Evolutionary conservation across 768 basidiomycete species (phyloP), one percentile per base, ranked within the genome.

Genomic region (Panaeolus cyanescens): DNA sequence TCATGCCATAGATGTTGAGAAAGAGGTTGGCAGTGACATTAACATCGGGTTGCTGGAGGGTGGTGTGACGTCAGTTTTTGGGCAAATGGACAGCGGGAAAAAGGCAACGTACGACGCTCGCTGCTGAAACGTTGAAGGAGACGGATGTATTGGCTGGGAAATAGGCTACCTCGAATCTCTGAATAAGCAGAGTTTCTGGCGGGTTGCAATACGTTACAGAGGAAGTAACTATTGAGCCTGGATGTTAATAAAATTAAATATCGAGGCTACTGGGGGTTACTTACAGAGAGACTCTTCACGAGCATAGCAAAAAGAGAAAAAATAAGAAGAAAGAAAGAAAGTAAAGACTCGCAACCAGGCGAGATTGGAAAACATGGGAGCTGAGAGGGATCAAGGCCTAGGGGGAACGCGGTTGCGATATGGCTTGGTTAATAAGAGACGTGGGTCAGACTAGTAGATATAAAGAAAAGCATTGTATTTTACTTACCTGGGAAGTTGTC

Each of bases 141-240:
- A 95, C 80, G 32, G 92, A 93, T 22, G 86, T 75, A 69, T 93
- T 93, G 62, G 76, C 69, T 36, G 87, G 81, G 63, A 90, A 85
- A 71, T 89, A 94, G 12, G 82, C 79, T 56, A 93, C 72, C 68
- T 93, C 87, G 68, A 93, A 90, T 66, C 87, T 86, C 74, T 92
- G 83, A 42, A 94, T 81, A 68, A 94, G 89, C 62, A 95, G 82
- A 32, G 85, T 84, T 72, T 91, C 86, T 55, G 93, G 92, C 36
- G 90, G 87, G 56, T 87, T 78, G 75, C 93, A 95, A 72, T 95
- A 95, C 31, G 93, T 90, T 69, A 95, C 91, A 60, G 92, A 93
- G 19, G 91, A 93, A 30, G 93, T 92, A 73, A 91, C 92, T 93
- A 70, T 30, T 59, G 32, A 61, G 62, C 30, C 58, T 37, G 58